phyloP scores from a whole-genome alignment of 2,329 filamentous ascomycete species.

The Aspergillus sp. region DNA sequence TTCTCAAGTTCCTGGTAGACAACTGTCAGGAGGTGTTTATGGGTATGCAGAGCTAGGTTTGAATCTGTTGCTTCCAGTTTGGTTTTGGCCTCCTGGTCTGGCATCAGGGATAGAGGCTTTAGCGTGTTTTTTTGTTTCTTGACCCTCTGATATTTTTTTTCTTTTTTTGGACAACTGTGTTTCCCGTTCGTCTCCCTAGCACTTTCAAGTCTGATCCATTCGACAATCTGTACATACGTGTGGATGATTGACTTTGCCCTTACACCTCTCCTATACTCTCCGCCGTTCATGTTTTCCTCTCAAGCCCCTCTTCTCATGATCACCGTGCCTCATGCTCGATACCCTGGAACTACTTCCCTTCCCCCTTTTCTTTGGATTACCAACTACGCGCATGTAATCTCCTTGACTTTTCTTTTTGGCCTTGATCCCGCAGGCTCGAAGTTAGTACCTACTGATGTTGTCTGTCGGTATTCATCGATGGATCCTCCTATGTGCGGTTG shows the following conservation, averaged over 20 bases:
- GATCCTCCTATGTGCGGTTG: slow-evolving; percentile 1
- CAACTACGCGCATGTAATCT: slow-evolving; percentile 9
- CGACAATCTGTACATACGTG: slow-evolving; percentile 25
- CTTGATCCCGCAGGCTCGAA: slow-evolving; percentile 33
- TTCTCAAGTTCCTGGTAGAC: slow-evolving; percentile 90
- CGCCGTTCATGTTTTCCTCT: slow-evolving; percentile 3
- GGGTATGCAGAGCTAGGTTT: slow-evolving; percentile 31
- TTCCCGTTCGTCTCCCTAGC: slow-evolving; percentile 7
- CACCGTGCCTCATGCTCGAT: slow-evolving; percentile 29
- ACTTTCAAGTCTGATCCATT: slow-evolving; percentile 12
- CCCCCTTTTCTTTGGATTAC: slow-evolving; percentile 5
- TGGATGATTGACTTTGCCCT: not conserved
- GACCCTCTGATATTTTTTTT: not conserved
- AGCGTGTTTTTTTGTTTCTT: slow-evolving; percentile 3
- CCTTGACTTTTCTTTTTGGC: slow-evolving; percentile 1
- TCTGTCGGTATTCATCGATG: slow-evolving; percentile 3
- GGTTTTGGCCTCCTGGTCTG: slow-evolving; percentile 8
- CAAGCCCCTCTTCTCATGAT: slow-evolving; percentile 19
- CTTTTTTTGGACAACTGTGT: slow-evolving; percentile 4
- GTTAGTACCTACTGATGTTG: slow-evolving; percentile 20
- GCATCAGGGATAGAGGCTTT: slow-evolving; percentile 10
- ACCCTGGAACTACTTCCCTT: slow-evolving; percentile 24
- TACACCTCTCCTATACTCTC: not conserved
- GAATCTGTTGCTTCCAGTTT: slow-evolving; percentile 1
- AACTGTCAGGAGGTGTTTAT: slow-evolving; percentile 79